Conservation (phyloP, 1,284 basidiomycete genomes). For the Leccinum pachyderme region DNA sequence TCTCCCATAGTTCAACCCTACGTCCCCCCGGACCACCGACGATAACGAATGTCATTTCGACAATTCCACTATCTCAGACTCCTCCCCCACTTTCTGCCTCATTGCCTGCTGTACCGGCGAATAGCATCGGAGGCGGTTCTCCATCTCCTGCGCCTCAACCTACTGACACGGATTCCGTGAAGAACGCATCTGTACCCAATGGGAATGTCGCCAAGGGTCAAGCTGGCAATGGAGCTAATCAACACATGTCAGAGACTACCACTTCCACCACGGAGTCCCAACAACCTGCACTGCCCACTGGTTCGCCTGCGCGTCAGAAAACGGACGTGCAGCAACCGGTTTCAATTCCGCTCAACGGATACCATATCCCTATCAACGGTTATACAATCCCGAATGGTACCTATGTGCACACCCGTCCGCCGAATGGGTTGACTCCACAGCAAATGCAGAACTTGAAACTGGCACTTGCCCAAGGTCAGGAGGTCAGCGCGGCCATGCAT, state of each 20-base stretch:
- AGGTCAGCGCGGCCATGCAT: constrained; percentile 38
- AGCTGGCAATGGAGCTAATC: constrained; percentile 36
- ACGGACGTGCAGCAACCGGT: constrained; percentile 39
- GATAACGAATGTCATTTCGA: constrained; percentile 27
- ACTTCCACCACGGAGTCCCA: constrained; percentile 21
- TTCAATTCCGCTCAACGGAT: constrained; percentile 41
- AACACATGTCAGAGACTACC: constrained; percentile 21
- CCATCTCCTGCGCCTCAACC: constrained; percentile 20
- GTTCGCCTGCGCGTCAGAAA: constrained; percentile 43
- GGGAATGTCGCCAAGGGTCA: constrained; percentile 16
- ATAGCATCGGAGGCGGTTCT: constrained; percentile 12
- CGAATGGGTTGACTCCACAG: constrained; percentile 44
- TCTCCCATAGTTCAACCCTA: constrained; percentile 45
- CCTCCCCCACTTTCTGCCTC: constrained; percentile 15
- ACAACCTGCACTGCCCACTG: constrained; percentile 8
- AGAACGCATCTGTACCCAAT: constrained; percentile 17
- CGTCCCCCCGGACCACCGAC: constrained; percentile 35
- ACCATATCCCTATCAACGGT: constrained; percentile 46
- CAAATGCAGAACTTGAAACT: constrained; percentile 57
- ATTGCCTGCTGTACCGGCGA: constrained; percentile 7
- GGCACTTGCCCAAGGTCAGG: constrained; percentile 43
- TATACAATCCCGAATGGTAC: constrained; percentile 37
- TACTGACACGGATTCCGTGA: constrained; percentile 28
- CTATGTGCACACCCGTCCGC: constrained; percentile 33
- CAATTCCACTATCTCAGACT: constrained; percentile 19